Evolutionary conservation across 2,329 filamentous ascomycete species (phyloP), one percentile per base, ranked within the genome.

Genomic region (Epichloe sibirici): DNA sequence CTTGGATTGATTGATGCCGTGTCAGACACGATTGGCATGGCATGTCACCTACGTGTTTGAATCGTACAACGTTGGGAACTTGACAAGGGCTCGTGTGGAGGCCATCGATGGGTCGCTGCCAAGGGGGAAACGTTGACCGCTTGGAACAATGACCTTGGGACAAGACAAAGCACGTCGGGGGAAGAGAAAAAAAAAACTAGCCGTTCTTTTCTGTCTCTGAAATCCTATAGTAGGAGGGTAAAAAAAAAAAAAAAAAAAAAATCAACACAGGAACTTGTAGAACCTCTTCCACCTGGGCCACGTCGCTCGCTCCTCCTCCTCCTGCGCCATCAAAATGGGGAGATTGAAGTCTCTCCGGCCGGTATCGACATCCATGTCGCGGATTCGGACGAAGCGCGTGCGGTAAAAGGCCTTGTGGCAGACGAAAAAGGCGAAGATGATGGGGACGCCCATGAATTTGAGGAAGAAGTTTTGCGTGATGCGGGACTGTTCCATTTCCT

Each of bases 261-360:
- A 37, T 45, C 56, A 91, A 61, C 87, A 91, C 57, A 90, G 70
- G 55, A 82, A 77, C 64, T 86, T 87, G 65, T 90, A 93, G 12
- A 78, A 58, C 62, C 74, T 83, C 73, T 91, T 93, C 86, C 87
- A 91, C 54, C 59, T 69, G 0, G 88, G 86, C 88, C 87, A 91
- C 4, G 68, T 65, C 35, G 75, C 78, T 61, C 76, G 74, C 71
- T 96, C 90, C 50, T 86, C 84, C 40, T 76, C 71, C 72, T 96
- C 91, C 66, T 95, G 86, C 43, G 83, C 83, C 48, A 94, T 74
- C 48, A 97, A 70, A 55, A 86, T 80, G 31, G 83, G 81, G 45
- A 96, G 71, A 65, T 95, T 90, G 53, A 96, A 78, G 63, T 95
- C 89, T 28, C 90, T 76, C 31, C 90, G 81, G 2, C 91, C 91